Conservation (phyloP, 768 basidiomycete species). For the Leccinellum rugosiceps region DNA sequence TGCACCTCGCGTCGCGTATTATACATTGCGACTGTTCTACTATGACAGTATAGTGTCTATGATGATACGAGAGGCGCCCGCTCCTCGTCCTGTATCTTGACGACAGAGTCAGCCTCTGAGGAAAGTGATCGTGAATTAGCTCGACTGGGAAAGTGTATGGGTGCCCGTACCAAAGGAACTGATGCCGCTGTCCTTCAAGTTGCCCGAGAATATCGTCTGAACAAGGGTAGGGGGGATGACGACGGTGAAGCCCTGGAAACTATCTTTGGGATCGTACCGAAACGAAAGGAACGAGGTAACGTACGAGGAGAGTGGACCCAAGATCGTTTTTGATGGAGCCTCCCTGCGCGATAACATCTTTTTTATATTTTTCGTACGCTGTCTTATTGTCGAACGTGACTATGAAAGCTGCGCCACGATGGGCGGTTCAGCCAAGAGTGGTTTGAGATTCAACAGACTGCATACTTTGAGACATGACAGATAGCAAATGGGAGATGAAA, state of each 20-base stretch:
- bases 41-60: neutral
- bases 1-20: neutral
- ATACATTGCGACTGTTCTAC: neutral
- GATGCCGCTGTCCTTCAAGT: conserved; percentile 10
- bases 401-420: conserved; percentile 7
- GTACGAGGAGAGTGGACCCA: neutral
- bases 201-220: neutral
- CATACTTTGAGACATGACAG: conserved; percentile 14
- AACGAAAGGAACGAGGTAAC: neutral
- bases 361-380: conserved; percentile 14
- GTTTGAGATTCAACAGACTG: neutral
- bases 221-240: conserved; percentile 1
- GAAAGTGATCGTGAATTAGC: neutral
- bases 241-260: conserved; percentile 19
- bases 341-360: neutral
- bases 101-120: conserved; percentile 15
- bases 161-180: conserved; percentile 7
- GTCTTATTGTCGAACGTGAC: conserved; percentile 1
- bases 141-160: neutral
- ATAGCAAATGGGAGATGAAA: neutral
- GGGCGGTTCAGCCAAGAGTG: neutral
- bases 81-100: too few species aligned
- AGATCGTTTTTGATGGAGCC: conserved; percentile 16
- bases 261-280: neutral
- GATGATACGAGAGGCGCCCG: too few species aligned